Evolutionary conservation across 805 yeast genomes (phyloP), one percentile per base, ranked within the genome.

Genomic region (Sugiyamaella floridensis): DNA sequence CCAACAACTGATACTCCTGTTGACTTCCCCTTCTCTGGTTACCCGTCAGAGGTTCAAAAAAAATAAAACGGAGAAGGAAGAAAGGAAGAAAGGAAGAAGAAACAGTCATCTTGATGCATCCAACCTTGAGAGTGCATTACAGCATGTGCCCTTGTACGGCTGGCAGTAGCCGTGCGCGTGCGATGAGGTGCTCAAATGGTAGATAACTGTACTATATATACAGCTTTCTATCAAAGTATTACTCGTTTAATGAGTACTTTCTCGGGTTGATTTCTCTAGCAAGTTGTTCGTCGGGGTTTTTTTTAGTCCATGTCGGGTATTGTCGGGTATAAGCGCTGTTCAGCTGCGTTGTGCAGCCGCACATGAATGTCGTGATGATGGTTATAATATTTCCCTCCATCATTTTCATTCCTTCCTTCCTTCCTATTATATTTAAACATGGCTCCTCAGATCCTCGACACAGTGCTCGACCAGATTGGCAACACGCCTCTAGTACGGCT

Each of bases 401-500:
- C 37, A 11, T 32, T 32, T n/a, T n/a, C n/a, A n/a, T n/a, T 32
- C 37, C 37, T 29, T 28, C 42, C 16, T 9, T 26, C 48, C 28
- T 20, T 14, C 44, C 40, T 40, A 22, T 6, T 48, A 26, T 14
- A 44, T 16, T 18, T 43, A 14, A 58, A 11, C 19, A 56, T 52
- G 57, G 26, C 55, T 14, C 56, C 57, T 50, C 77, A 77, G 37
- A 58, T 71, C n/a, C 67, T 72, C 19, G 76, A 78, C 45, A 73
- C 79, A 63, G 82, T 83, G 49, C 74, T 87, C 48, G 89, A 86
- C 56, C 79, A 85, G 64, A 87, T 87, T 58, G 96, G 96, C 50
- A 82, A 86, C 76, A 87, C 96, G 9, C 96, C 96, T 12, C 69
- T 87, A 64, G 83, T 87, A 56, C 78, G 76, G 66, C 71, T 87